These are phyloP conservation scores for Lolium rigidum DNA, from an alignment of 176 grass and related monocot species.

Conservation along the genomic window DNA sequence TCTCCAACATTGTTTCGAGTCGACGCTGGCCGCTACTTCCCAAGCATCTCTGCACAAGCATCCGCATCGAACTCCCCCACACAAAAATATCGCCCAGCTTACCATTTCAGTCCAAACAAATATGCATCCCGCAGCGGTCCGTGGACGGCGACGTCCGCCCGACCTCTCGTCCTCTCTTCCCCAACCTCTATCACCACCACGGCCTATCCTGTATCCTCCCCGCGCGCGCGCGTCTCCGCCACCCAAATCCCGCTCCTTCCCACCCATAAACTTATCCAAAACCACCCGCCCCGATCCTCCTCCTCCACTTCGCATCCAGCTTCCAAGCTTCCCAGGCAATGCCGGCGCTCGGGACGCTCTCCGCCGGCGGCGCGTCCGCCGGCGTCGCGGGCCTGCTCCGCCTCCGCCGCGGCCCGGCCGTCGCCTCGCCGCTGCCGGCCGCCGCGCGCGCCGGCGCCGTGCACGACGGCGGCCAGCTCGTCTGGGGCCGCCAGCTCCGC, in stretches of 20 bases:
- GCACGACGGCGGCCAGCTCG: constrained; percentile 64
- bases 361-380: constrained; percentile 45
- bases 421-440: constrained; percentile 31
- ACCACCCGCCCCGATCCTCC: constrained; percentile 15
- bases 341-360: constrained; percentile 68
- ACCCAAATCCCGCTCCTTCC: constrained; percentile 39
- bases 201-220: neutral
- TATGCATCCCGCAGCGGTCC: neutral
- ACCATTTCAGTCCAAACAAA: neutral
- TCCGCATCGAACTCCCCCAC: neutral
- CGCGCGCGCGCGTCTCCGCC: constrained; percentile 54
- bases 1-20: constrained; percentile 14
- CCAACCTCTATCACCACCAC: no score
- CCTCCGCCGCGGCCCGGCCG: constrained; percentile 39
- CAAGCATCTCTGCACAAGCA: neutral
- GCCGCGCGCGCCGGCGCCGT: constrained; percentile 12
- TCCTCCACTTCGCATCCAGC: neutral
- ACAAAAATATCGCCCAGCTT: neutral
- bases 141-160: constrained; percentile 27
- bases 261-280: constrained; percentile 42
- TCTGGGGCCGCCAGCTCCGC: constrained; percentile 83
- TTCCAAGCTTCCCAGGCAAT: constrained; percentile 36
- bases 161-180: no score
- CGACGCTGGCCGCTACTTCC: neutral
- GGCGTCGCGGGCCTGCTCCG: constrained; percentile 68